These are phyloP conservation scores for Colletotrichum abscissum DNA, from an alignment of 2,329 filamentous ascomycete species.

Conservation along the genomic window DNA sequence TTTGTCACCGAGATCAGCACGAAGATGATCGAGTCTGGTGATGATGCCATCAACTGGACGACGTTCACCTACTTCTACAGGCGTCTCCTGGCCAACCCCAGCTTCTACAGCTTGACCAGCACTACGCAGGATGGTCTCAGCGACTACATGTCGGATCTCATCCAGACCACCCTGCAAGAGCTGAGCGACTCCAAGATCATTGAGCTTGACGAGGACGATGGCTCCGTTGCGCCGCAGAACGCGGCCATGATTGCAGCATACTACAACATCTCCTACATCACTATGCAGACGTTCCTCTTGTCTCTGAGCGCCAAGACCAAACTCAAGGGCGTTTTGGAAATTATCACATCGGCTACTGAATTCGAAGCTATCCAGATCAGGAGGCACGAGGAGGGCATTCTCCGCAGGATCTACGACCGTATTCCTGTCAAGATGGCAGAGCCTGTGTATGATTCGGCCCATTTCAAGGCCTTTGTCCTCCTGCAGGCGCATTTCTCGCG, in stretches of 20 bases:
- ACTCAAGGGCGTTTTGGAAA: slow-evolving; percentile 96
- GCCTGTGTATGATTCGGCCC: slow-evolving; percentile 87
- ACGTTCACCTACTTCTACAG: slow-evolving; percentile 99
- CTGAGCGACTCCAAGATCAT: slow-evolving; percentile 94
- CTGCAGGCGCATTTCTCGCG: slow-evolving; percentile 97
- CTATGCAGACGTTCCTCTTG: slow-evolving; percentile 97
- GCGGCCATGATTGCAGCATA: slow-evolving; percentile 98
- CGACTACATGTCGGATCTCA: slow-evolving; percentile 91
- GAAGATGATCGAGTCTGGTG: slow-evolving; percentile 93
- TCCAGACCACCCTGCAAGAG: slow-evolving; percentile 92
- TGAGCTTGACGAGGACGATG: slow-evolving; percentile 94
- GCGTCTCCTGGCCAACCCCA: slow-evolving; percentile 92
- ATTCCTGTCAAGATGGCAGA: slow-evolving; percentile 96
- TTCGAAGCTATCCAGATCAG: slow-evolving; percentile 96
- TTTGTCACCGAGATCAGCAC: slow-evolving; percentile 98
- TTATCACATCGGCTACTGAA: slow-evolving; percentile 95
- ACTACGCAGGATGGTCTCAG: slow-evolving; percentile 94
- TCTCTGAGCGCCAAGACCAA: slow-evolving; percentile 91
- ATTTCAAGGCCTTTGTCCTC: slow-evolving; percentile 98
- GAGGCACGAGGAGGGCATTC: slow-evolving; percentile 87
- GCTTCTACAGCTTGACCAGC: slow-evolving; percentile 91
- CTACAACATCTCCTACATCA: slow-evolving; percentile 99
- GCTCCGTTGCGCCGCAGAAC: slow-evolving; percentile 88
- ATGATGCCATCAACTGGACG: slow-evolving; percentile 98
- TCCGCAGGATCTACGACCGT: slow-evolving; percentile 93